Base-by-base conservation (phyloP, 106 monocot genomes). In the Allium sativum region DNA sequence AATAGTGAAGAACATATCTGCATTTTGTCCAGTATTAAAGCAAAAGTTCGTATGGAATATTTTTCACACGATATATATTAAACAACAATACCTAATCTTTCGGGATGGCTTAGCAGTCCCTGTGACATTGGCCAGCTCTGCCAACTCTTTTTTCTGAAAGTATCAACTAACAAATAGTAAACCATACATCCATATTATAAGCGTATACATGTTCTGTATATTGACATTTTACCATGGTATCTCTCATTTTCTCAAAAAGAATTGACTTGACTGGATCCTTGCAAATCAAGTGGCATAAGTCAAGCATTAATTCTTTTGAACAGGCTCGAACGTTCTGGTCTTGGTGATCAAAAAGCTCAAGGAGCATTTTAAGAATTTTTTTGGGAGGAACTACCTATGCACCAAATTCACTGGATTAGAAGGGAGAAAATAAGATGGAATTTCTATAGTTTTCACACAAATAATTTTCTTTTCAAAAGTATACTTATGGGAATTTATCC, bases 281-380 rank as follows among this genome's bases (percentile, higher is more conserved):
- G 52, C 98, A 92, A 65, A 92, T 92, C 98, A 92, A 99, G 41
- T 92, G 84, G 73, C 98, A 99, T 13, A 99, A 78, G 70, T 99
- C 98, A 64, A 99, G 85, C 41, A 88, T 99, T 52, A 99, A 55
- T 0, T 92, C 98, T 65, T 99, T 99, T 13, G 98, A 88, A 67
- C 69, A 85, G 64, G 92, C 85, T 65, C 98, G 87, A 54, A 99
- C 98, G 67, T 92, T 99, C 64, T 99, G 98, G 44, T 99, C 98
- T 85, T 84, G 98, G 69, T 99, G 98, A 77, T 99, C 92, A 79
- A 99, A 92, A 61, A 99, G 82, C 60, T 92, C 98, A 52, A 92
- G 98, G 48, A 99, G 85, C 98, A 99, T 92, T 77, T 99, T 99
- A 53, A 99, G 61, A 59, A 99, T 78, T 72, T 71, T 99, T 76